Percentiles rank a stretch among this genome's conserved stretches.
Conservation (phyloP, 2,329 filamentous ascomycete species). For the Ceratocystis eucalypticola region DNA sequence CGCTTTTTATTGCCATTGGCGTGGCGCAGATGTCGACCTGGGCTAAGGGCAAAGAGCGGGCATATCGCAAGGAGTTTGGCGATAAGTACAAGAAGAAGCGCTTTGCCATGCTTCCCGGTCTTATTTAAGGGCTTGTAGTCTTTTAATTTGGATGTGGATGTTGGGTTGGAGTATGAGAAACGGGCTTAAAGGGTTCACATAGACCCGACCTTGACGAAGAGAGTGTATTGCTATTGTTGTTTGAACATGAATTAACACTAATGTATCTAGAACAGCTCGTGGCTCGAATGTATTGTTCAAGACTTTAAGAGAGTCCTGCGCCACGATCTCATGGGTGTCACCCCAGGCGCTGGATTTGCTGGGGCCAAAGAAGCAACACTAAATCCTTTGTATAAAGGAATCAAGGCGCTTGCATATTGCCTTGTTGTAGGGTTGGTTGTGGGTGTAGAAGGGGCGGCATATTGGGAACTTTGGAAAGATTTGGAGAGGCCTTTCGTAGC, state of each 20-base stretch:
- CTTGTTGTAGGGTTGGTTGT: background rate
- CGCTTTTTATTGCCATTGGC: constrained; percentile 62
- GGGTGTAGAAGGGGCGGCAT: background rate
- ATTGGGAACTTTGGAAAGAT: background rate
- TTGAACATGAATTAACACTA: background rate
- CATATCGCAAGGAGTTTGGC: constrained; percentile 81
- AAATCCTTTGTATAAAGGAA: background rate
- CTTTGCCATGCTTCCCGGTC: constrained; percentile 65
- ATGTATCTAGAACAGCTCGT: background rate
- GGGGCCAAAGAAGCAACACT: background rate
- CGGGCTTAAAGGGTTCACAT: background rate
- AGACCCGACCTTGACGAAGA: background rate
- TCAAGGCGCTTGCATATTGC: background rate
- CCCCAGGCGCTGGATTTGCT: background rate
- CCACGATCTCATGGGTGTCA: background rate
- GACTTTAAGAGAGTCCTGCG: background rate
- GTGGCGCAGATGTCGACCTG: constrained; percentile 69
- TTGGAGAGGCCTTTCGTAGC: background rate
- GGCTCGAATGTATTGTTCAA: background rate
- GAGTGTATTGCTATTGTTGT: background rate
- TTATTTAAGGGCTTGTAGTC: constrained; percentile 39
- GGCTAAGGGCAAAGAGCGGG: constrained; percentile 83
- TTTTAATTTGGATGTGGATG: background rate
- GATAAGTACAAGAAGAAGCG: constrained; percentile 94
- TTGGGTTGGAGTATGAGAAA: background rate